Base-by-base conservation (phyloP, 2,329 filamentous ascomycete genomes). In the Penicillium hesseltinei region DNA sequence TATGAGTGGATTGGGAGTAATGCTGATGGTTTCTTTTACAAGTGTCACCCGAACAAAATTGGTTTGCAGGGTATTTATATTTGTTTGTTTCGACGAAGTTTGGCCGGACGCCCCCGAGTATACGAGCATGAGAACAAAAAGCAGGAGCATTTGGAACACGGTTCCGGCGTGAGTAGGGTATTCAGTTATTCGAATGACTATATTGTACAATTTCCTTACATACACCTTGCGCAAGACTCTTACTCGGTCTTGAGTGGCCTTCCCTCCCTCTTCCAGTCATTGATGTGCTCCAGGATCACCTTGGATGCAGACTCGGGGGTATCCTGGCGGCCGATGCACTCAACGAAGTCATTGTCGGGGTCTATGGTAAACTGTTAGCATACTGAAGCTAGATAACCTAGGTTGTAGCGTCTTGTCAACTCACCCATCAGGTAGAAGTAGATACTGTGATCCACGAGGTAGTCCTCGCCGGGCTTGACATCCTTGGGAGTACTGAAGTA, bases 361-460 rank as follows among this genome's bases (percentile, higher is more conserved):
- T 97, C 94, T 87, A 67, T 29, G 2, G 49, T n/a, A 23, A 47
- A 56, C 36, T 56, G 56, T 60, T 51, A 57, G 46, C 21, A 31
- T 25, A 29, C 33, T 17, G n/a, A 40, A 46, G 46, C 2, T 10
- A 17, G 8, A 33, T n/a, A 42, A 42, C 39, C 29, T 11, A 33
- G 9, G 21, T 27, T 36, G 17, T 27, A 39, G 13, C 3, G 6
- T 19, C 10, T 11, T 17, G 35, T 44, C 15, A 19, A 58, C 82
- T 75, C 73, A 87, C 84, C 84, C 94, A 99, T 99, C 66, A 99
- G 79, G 76, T 99, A 99, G 71, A 99, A 99, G 81, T 99, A 99
- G 67, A 99, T 99, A 75, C 92, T 97, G 79, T 99, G 94, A 75
- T 99, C 94, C 13, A 99, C 94, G 67, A 99, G 77, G 73, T 99